Percentiles rank a stretch among this genome's conserved stretches.
phyloP scores from a whole-genome alignment of 2,329 filamentous ascomycete species.

The Hymenoscyphus salicellus region DNA sequence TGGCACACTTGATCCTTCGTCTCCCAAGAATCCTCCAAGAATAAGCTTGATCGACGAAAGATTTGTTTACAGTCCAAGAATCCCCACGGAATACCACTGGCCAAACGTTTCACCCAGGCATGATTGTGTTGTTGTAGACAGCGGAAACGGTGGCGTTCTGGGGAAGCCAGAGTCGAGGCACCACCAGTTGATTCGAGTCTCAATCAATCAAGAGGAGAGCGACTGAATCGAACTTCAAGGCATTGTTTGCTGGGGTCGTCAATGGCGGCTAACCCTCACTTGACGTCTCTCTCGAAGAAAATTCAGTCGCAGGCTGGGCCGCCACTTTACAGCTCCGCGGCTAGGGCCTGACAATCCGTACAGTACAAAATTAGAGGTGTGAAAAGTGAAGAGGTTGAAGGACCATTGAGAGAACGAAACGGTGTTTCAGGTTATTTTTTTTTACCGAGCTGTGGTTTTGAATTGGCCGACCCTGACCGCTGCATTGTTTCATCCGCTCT shows the following conservation, averaged over 20 bases:
- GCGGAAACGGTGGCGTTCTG: neutral
- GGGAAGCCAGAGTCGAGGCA: neutral
- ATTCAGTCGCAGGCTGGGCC: neutral
- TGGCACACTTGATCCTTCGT: conserved; percentile 32
- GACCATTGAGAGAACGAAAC: conserved; percentile 10
- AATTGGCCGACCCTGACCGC: conserved; percentile 19
- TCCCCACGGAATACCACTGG: conserved; percentile 8
- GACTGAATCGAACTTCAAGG: neutral
- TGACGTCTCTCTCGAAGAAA: neutral
- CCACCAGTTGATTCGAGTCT: neutral
- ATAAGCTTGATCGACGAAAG: conserved; percentile 43
- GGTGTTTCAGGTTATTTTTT: conserved; percentile 17
- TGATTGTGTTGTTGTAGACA: neutral
- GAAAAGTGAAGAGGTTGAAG: conserved; percentile 14
- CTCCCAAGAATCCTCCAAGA: conserved; percentile 2
- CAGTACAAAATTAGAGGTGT: conserved; percentile 15
- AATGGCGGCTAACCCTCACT: neutral
- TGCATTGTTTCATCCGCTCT: conserved; percentile 29
- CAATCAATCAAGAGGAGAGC: neutral
- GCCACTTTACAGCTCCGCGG: neutral
- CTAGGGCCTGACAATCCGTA: neutral
- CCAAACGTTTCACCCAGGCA: conserved; percentile 14
- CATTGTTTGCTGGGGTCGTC: neutral
- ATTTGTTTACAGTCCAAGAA: conserved; percentile 11
- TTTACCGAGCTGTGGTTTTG: conserved; percentile 22